Conservation (phyloP, 805 yeast genomes). For the Candida rishiriensis region DNA sequence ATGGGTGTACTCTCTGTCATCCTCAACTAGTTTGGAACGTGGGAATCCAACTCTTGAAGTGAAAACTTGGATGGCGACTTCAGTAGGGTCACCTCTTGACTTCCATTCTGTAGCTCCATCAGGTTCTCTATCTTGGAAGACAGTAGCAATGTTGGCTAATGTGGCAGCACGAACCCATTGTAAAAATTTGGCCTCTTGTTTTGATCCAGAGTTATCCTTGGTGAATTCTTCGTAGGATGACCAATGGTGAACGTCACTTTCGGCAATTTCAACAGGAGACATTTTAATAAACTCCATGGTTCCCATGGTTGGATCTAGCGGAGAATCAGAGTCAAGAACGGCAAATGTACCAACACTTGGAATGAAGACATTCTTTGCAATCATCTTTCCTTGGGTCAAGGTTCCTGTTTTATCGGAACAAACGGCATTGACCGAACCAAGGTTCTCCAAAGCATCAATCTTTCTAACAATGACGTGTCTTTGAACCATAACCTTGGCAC, state of each 20-base stretch:
- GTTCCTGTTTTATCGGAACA: conserved; percentile 86
- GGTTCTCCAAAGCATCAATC: conserved; percentile 71
- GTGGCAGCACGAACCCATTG: conserved; percentile 65
- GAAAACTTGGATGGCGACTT: conserved; percentile 81
- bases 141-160: conserved; percentile 73
- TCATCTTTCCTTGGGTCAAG: conserved; percentile 75
- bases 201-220: conserved; percentile 7
- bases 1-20: conserved; percentile 35
- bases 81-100: conserved; percentile 88
- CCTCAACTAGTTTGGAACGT: conserved; percentile 41
- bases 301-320: conserved; percentile 63
- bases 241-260: conserved; percentile 33
- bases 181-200: conserved; percentile 27
- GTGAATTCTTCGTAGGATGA: conserved; percentile 23
- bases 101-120: conserved; percentile 50
- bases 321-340: conserved; percentile 52
- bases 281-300: conserved; percentile 31
- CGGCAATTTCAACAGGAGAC: conserved; percentile 35
- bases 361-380: conserved; percentile 65
- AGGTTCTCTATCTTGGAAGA: conserved; percentile 43
- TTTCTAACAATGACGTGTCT: conserved; percentile 72
- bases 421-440: conserved; percentile 74
- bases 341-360: conserved; percentile 57
- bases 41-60: conserved; percentile 52
- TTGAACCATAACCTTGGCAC: conserved; percentile 68